Evolutionary conservation across 148 eudicot genomes (phyloP).

Genomic region (Rhododendron molle): DNA sequence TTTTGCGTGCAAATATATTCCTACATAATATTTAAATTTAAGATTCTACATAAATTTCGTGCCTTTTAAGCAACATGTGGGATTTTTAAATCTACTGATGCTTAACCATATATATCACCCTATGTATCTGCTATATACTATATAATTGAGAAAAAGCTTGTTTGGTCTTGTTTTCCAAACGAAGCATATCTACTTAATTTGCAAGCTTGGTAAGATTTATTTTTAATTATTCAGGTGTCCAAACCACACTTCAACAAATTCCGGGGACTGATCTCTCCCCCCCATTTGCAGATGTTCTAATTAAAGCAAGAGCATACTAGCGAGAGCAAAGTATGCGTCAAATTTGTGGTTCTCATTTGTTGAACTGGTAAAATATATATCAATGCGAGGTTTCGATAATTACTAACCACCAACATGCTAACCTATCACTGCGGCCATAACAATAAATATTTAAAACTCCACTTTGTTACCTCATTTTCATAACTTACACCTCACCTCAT

Average conservation of each 20-base stretch:
- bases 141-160: not conserved
- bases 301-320: not conserved
- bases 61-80: not conserved
- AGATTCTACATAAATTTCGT: not conserved
- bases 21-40: not conserved
- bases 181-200: not conserved
- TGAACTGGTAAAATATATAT: not conserved
- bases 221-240: no score
- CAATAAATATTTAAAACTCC: no score
- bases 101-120: not conserved
- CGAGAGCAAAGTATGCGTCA: not conserved
- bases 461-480: no score
- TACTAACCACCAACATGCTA: no score
- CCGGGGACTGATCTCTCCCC: no score
- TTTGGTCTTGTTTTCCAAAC: not conserved
- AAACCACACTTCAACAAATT: no score
- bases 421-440: no score
- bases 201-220: not conserved
- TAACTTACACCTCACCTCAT: no score
- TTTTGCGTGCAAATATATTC: not conserved
- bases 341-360: not conserved
- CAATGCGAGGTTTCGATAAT: no score
- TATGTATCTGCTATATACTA: not conserved
- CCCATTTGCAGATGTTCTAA: not conserved
- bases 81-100: not conserved